A percentile compares a stretch with the other conserved stretches of the same genome.
phyloP scores from a whole-genome alignment of 2,329 filamentous ascomycete species.

The Fusarium nisikadoi region DNA sequence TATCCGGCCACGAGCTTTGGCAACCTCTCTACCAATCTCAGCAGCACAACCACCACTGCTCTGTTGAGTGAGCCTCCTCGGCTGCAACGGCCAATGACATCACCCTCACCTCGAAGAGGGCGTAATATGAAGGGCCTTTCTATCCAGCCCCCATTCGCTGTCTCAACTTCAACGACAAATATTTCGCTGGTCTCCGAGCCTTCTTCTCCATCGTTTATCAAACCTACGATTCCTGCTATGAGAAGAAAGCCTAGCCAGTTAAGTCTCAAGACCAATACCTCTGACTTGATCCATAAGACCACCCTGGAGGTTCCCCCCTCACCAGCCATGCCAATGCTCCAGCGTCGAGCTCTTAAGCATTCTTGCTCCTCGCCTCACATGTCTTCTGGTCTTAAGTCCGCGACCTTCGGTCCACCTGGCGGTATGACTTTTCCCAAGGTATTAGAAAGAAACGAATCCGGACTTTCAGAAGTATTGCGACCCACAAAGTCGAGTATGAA shows the following conservation, averaged over 20 bases:
- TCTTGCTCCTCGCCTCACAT: slow-evolving; percentile 76
- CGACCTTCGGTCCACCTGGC: slow-evolving; percentile 68
- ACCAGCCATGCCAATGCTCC: slow-evolving; percentile 66
- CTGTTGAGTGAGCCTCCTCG: slow-evolving; percentile 55
- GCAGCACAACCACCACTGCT: slow-evolving; percentile 16
- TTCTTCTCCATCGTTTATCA: slow-evolving; percentile 80
- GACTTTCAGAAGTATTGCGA: slow-evolving; percentile 67
- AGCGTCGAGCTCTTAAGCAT: slow-evolving; percentile 72
- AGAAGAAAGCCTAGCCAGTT: slow-evolving; percentile 81
- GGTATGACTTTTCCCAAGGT: slow-evolving; percentile 74
- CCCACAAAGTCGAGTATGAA: slow-evolving; percentile 59
- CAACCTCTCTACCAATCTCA: slow-evolving; percentile 44
- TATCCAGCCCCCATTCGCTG: slow-evolving; percentile 71
- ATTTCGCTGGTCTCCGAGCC: slow-evolving; percentile 70
- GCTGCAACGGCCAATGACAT: slow-evolving; percentile 71
- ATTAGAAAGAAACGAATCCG: slow-evolving; percentile 68
- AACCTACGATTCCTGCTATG: slow-evolving; percentile 76
- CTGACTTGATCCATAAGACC: slow-evolving; percentile 62
- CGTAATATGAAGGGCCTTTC: slow-evolving; percentile 87
- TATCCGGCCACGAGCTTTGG: slow-evolving; percentile 72
- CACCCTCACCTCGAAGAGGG: slow-evolving; percentile 75
- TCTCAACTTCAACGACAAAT: slow-evolving; percentile 57
- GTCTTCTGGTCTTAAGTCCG: slow-evolving; percentile 67
- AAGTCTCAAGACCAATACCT: slow-evolving; percentile 77
- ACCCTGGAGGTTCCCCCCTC: slow-evolving; percentile 66